Base-by-base conservation (phyloP, 345 rosid species). In the Balakata baccata region DNA sequence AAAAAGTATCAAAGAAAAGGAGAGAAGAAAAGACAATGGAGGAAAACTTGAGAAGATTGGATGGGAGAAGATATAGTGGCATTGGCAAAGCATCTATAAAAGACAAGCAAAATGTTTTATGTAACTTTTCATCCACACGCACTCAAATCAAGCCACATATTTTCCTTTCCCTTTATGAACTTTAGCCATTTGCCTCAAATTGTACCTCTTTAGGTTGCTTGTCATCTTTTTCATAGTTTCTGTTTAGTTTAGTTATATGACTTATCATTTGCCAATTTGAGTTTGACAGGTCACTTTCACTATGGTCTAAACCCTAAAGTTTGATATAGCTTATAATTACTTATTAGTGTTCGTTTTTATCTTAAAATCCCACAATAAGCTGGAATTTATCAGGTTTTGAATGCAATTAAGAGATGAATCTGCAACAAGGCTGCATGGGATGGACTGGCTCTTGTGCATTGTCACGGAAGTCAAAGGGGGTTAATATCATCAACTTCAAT, bases 71-170 rank as follows among this genome's bases (percentile, higher is more conserved):
- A 66, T 58, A 70, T 52, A 45, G 68, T 63, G 80, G 74, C 59
- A 66, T n/a, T n/a, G n/a, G n/a, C n/a, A n/a, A 75, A 71, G 76
- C 72, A 76, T 80, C 80, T 69, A 22, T 53, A 62, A 74, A 74
- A 71, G 77, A 68, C 73, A 71, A 68, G 50, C 38, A 64, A 80
- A 76, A 68, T 46, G 64, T 71, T 78, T 39, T 58, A 34, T 75
- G 11, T 18, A 22, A 23, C 76, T 74, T 81, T 64, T 57, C 49
- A 61, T 69, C 23, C 66, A 13, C 50, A 74, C 75, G 20, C 53
- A 71, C 64, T 14, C 81, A 37, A 68, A 73, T 54, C 77, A 29
- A 41, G 2, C 62, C 58, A 52, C 59, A 25, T 38, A 3, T 29
- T 39, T 41, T 0, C 46, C 39, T 29, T 66, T n/a, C 46, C 20